These are phyloP conservation scores for Penicillium silybi DNA, from an alignment of 495 filamentous ascomycete species.

Conservation along the genomic window DNA sequence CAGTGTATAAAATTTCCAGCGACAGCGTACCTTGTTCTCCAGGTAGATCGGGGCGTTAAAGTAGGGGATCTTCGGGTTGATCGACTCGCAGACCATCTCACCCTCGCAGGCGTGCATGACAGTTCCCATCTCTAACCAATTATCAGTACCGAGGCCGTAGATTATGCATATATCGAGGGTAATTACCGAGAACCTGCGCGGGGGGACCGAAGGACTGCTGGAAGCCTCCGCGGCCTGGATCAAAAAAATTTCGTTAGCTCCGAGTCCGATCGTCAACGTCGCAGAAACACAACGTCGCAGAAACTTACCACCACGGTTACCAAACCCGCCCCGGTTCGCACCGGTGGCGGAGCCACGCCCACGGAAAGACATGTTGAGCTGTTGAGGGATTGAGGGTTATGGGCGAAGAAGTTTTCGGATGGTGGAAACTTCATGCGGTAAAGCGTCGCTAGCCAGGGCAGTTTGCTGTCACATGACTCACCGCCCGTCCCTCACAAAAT, in stretches of 20 bases:
- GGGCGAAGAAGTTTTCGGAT: constrained; percentile 47
- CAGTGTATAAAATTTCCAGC: neutral
- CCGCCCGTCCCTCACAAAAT: constrained; percentile 34
- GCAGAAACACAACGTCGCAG: neutral
- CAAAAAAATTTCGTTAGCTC: constrained; percentile 42
- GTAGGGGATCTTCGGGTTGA: constrained; percentile 93
- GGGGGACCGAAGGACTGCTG: constrained; percentile 64
- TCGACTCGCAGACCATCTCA: constrained; percentile 91
- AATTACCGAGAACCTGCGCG: constrained; percentile 59
- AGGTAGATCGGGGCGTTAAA: constrained; percentile 99
- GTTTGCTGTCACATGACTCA: constrained; percentile 39
- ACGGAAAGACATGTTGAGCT: constrained; percentile 51
- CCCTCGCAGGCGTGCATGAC: constrained; percentile 94
- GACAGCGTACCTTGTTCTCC: constrained; percentile 78
- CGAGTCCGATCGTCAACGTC: neutral
- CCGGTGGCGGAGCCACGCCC: constrained; percentile 45
- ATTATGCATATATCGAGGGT: neutral
- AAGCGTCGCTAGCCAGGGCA: constrained; percentile 48
- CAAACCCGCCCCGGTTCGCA: constrained; percentile 49
- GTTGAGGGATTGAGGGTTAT: constrained; percentile 26
- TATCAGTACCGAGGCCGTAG: constrained; percentile 19
- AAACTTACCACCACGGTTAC: constrained; percentile 40
- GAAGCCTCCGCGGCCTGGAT: constrained; percentile 58
- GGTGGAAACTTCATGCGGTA: constrained; percentile 48
- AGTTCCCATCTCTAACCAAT: constrained; percentile 72